phyloP scores from a whole-genome alignment of 108 stramenopile species.

The Cyclotella sp. region DNA sequence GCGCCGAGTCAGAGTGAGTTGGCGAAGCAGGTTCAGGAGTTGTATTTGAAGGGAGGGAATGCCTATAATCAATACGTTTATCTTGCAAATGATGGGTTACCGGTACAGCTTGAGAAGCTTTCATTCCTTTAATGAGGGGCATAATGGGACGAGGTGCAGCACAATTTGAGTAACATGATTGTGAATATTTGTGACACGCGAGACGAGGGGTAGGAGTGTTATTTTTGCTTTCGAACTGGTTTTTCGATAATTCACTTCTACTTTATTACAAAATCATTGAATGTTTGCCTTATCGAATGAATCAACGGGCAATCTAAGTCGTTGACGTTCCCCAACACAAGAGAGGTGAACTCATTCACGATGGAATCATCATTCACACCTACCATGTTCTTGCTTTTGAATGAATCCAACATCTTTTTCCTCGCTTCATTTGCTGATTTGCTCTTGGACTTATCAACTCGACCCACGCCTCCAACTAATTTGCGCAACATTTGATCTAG shows the following conservation, averaged over 20 bases:
- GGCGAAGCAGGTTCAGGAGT: slow-evolving; percentile 60
- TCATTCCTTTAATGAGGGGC: slow-evolving; percentile 53
- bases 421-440: slow-evolving; percentile 60
- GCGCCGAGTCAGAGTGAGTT: slow-evolving; percentile 60
- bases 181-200: not conserved
- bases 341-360: not conserved
- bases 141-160: not conserved
- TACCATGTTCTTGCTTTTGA: not conserved
- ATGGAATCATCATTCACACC: not conserved
- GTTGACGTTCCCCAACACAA: not conserved
- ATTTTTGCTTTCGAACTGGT: not conserved
- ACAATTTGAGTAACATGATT: not conserved
- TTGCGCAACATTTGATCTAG: slow-evolving; percentile 59
- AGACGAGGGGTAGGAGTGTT: not conserved
- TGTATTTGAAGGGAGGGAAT: slow-evolving; percentile 80
- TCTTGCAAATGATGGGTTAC: slow-evolving; percentile 78
- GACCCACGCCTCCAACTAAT: slow-evolving; percentile 61
- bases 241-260: not conserved
- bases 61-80: slow-evolving; percentile 76
- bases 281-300: not conserved
- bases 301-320: not conserved
- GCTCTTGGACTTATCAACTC: slow-evolving; percentile 53
- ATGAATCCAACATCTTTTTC: slow-evolving; percentile 45
- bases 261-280: slow-evolving; percentile 6
- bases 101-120: slow-evolving; percentile 65